Conservation (phyloP, 2,329 filamentous ascomycete genomes). For the Calonectria pteridis region DNA sequence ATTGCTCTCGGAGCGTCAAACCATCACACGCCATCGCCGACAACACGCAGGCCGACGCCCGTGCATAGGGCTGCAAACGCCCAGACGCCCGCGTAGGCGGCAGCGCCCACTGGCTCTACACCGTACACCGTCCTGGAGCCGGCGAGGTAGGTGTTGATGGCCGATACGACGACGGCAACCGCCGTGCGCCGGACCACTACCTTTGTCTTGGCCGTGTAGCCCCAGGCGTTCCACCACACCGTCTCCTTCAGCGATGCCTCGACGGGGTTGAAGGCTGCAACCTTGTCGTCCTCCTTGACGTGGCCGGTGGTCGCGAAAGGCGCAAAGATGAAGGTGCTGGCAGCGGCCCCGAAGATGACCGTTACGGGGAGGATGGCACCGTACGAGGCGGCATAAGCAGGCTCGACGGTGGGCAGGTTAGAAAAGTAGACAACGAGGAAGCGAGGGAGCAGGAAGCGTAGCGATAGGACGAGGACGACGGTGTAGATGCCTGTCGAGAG, state of each 20-base stretch:
- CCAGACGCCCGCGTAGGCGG: slow-evolving; percentile 82
- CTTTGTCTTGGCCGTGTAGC: slow-evolving; percentile 72
- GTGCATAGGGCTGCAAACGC: slow-evolving; percentile 71
- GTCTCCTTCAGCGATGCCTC: slow-evolving; percentile 77
- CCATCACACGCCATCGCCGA: slow-evolving; percentile 57
- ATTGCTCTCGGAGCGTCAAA: slow-evolving; percentile 7
- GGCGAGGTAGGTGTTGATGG: slow-evolving; percentile 72
- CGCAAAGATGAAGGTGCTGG: slow-evolving; percentile 82
- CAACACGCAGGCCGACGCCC: slow-evolving; percentile 66
- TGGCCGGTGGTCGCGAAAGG: slow-evolving; percentile 69
- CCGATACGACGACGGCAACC: slow-evolving; percentile 69
- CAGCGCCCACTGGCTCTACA: slow-evolving; percentile 77
- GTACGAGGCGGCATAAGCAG: slow-evolving; percentile 74
- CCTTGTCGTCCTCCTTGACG: slow-evolving; percentile 61
- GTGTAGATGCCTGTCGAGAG: slow-evolving; percentile 81
- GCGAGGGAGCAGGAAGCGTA: slow-evolving; percentile 77
- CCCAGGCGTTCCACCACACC: slow-evolving; percentile 79
- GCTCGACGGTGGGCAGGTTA: slow-evolving; percentile 76
- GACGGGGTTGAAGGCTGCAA: slow-evolving; percentile 71
- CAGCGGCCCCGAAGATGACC: slow-evolving; percentile 74
- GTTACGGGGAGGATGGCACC: slow-evolving; percentile 71
- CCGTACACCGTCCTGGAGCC: slow-evolving; percentile 76
- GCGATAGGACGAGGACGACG: slow-evolving; percentile 77
- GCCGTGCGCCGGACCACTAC: slow-evolving; percentile 74
- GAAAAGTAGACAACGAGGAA: slow-evolving; percentile 82